These are phyloP conservation scores for Amanita fuliginea DNA, from an alignment of 768 basidiomycete genomes.

Conservation along the genomic window DNA sequence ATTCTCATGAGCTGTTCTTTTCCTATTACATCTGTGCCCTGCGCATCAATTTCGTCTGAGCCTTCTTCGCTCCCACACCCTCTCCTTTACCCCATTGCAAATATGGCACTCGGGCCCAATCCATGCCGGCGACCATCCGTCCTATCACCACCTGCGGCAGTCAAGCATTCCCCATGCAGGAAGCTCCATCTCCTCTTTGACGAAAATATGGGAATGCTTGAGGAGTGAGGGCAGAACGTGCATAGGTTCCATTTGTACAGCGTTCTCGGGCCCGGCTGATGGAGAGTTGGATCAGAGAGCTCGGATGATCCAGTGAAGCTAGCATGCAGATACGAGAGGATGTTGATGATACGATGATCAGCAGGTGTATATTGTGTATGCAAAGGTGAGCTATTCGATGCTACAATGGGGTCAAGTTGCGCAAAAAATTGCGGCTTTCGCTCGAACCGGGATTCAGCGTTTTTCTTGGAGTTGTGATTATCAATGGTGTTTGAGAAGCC, in stretches of 20 bases:
- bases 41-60: too few species aligned
- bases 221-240: too few species aligned
- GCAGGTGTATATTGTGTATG: conserved; percentile 40
- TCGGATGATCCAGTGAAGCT: conserved; percentile 15
- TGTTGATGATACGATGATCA: conserved; percentile 59
- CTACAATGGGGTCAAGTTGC: conserved; percentile 11
- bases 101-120: too few species aligned
- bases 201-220: too few species aligned
- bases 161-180: too few species aligned
- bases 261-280: not conserved
- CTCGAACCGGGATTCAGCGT: not conserved
- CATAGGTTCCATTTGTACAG: conserved; percentile 23
- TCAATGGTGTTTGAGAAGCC: conserved; percentile 14
- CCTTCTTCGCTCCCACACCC: too few species aligned
- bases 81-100: too few species aligned
- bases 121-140: too few species aligned
- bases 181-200: too few species aligned
- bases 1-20: too few species aligned
- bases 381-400: conserved; percentile 28
- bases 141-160: too few species aligned
- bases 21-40: too few species aligned
- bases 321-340: conserved; percentile 74
- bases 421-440: not conserved
- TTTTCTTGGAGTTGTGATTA: conserved; percentile 2
- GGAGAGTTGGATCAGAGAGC: conserved; percentile 1